phyloP scores from a whole-genome alignment of 163 green algal genomes.

The Chlamydomonas reinhardtii region DNA sequence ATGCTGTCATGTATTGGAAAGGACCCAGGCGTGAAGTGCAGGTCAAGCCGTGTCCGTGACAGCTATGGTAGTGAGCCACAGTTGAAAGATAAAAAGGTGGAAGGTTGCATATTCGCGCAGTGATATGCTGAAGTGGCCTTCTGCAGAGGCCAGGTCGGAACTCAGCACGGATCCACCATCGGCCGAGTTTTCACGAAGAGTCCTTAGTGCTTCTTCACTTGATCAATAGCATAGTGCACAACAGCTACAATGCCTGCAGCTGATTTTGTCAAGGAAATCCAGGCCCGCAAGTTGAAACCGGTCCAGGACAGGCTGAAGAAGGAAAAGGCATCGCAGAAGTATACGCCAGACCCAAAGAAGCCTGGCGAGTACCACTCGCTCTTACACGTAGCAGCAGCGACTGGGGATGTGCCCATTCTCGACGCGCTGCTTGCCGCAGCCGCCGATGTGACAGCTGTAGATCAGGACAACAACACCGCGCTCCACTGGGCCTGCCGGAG shows the following conservation, averaged over 20 bases:
- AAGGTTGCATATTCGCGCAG: neutral
- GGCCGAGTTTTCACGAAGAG: no score
- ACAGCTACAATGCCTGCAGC: conserved; percentile 10
- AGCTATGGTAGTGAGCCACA: neutral
- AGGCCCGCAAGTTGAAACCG: conserved; percentile 24
- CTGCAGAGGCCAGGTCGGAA: no score
- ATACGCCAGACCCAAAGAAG: conserved; percentile 18
- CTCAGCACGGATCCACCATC: no score
- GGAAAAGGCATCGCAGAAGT: conserved; percentile 35
- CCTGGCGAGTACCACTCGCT: conserved; percentile 2
- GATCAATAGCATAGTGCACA: no score
- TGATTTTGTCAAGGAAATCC: conserved; percentile 42
- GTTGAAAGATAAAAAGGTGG: neutral
- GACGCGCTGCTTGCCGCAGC: conserved; percentile 32
- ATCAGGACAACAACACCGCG: conserved; percentile 17
- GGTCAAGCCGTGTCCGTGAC: neutral
- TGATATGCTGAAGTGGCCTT: neutral
- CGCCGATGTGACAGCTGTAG: conserved; percentile 11
- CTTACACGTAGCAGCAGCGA: conserved; percentile 5
- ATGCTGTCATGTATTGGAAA: no score
- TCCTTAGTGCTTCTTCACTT: no score
- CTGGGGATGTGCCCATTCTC: conserved; percentile 4
- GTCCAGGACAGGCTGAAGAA: conserved; percentile 25
- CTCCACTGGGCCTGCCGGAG: conserved; percentile 19
- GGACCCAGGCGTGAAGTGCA: neutral